Evolutionary conservation across 2,329 filamentous ascomycete species (phyloP).

Genomic region (Aspergillus flavus): DNA sequence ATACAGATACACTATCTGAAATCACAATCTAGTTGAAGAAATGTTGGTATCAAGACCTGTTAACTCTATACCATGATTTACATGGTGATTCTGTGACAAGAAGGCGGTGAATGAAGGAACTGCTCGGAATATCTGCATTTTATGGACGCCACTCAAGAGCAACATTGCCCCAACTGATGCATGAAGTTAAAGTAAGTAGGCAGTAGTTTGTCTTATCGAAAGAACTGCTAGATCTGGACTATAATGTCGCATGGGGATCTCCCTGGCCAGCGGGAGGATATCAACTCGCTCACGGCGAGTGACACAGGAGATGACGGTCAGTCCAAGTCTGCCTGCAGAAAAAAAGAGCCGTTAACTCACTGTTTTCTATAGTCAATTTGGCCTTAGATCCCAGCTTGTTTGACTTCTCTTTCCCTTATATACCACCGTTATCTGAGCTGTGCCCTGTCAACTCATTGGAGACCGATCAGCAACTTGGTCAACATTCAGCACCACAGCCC

Average conservation of each 20-base stretch:
- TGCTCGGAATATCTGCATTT: background rate
- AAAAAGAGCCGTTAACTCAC: background rate
- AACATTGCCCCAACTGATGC: background rate
- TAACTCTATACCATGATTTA: background rate
- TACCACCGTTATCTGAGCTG: background rate
- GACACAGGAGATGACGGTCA: background rate
- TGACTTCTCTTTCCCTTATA: background rate
- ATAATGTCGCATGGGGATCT: background rate
- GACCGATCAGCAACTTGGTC: background rate
- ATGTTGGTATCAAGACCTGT: background rate
- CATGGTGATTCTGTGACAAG: background rate
- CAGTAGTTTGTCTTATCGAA: background rate
- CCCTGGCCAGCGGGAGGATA: background rate
- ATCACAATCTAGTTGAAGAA: background rate
- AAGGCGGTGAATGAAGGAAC: background rate
- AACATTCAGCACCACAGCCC: background rate
- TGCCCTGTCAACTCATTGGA: background rate
- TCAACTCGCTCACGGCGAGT: background rate
- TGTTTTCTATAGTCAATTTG: background rate
- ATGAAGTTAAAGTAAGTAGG: background rate
- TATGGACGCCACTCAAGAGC: background rate
- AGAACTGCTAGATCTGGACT: background rate
- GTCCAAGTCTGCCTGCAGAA: background rate
- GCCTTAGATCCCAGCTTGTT: background rate
- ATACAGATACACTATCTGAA: background rate